phyloP scores from a whole-genome alignment of 2,329 filamentous ascomycete genomes.

The Calycina marina region DNA sequence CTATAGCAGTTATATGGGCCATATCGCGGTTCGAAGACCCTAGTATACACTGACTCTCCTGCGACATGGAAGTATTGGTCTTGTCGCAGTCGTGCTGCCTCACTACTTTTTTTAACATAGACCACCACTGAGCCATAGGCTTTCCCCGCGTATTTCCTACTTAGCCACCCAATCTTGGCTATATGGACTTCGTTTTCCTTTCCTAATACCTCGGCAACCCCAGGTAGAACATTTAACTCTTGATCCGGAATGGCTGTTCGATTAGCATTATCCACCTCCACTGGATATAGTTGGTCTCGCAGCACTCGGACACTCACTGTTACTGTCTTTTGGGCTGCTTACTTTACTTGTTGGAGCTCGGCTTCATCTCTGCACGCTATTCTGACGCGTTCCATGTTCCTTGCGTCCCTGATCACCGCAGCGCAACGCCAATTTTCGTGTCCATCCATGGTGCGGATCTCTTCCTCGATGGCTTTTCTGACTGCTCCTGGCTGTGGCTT shows the following conservation, averaged over 20 bases:
- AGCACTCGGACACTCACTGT: conserved; percentile 10
- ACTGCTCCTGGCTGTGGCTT: too few species aligned
- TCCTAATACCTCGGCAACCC: conserved; percentile 9
- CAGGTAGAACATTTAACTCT: conserved; percentile 6
- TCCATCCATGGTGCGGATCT: conserved; percentile 4
- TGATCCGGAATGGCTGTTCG: conserved; percentile 13
- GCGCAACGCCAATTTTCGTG: conserved; percentile 6
- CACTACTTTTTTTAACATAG: too few species aligned
- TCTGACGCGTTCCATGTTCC: conserved; percentile 6
- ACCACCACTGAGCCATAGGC: too few species aligned
- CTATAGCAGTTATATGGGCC: too few species aligned
- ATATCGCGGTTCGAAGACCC: too few species aligned
- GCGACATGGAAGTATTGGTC: too few species aligned
- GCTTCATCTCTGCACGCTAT: too few species aligned
- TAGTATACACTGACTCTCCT: too few species aligned
- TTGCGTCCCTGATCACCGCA: conserved; percentile 7
- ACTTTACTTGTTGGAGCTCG: conserved; percentile 11
- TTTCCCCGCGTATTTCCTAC: too few species aligned
- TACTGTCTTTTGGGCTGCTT: conserved; percentile 7
- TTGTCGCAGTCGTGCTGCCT: too few species aligned
- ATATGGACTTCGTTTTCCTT: conserved; percentile 16
- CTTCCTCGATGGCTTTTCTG: too few species aligned
- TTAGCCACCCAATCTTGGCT: conserved; percentile 17
- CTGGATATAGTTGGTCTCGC: conserved; percentile 14
- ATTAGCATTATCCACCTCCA: conserved; percentile 16